Evolutionary conservation across 2,329 filamentous ascomycete genomes (phyloP), one percentile per base, ranked within the genome.

Genomic region (Xylariaceae sp.): DNA sequence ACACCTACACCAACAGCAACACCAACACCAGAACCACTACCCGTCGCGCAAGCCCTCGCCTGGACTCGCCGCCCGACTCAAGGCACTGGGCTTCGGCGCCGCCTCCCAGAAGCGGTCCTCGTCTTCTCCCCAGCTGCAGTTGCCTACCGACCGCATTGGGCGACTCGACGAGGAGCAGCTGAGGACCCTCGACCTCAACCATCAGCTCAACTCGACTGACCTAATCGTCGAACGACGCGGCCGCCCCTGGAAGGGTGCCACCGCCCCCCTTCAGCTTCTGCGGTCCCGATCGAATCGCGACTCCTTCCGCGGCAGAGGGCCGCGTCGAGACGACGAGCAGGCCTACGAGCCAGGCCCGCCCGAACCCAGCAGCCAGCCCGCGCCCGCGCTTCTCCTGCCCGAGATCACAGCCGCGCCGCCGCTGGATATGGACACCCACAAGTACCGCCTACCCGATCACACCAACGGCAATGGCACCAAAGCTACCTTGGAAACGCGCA

Each of bases 391-490:
- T 40, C 47, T 60, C 46, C 58, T 75, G 30, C 71, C 71, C 24
- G 68, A 73, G 61, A 79, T 69, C 56, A 63, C 53, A 47, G 60
- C 62, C 22, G 50, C 61, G 12, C 61, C 67, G 33, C 66, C 67
- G 37, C 50, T 77, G 57, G 71, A 72, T 44, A 78, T 82, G 70
- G 82, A 87, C 59, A 80, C 75, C 36, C 72, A 82, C 53, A 86
- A 87, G 58, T 87, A 85, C 54, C 73, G 77, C 28, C 62, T 86
- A 55, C 80, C 82, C 36, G 81, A 87, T 57, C 74, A 80, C 53
- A 72, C 65, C 33, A 80, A 77, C 60, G 70, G 76, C 59, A 74
- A 85, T 66, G 75, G 77, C 60, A 70, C 77, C 55, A 80, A 81
- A 53, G 70, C 68, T 25, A 74, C 75, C 41, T 61, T 67, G 19